phyloP scores from a whole-genome alignment of 306 rosid species.

The Begonia loranthoides region DNA sequence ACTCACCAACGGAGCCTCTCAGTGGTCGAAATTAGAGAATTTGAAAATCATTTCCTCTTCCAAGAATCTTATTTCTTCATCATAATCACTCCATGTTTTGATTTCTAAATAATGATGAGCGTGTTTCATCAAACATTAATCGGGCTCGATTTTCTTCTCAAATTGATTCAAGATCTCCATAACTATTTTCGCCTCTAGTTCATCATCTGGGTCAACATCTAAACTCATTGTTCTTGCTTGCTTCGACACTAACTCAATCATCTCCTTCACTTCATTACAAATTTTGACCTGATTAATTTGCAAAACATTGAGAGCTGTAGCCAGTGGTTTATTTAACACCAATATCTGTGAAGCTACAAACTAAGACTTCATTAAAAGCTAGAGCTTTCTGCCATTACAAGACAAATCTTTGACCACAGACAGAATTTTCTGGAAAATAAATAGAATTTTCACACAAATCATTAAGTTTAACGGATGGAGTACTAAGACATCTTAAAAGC shows the following conservation, averaged over 20 bases:
- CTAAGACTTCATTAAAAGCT: conserved; percentile 40
- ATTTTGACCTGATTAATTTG: conserved; percentile 26
- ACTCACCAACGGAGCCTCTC: too few species aligned
- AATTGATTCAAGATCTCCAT: too few species aligned
- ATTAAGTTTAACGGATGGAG: too few species aligned
- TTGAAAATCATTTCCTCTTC: conserved; percentile 36
- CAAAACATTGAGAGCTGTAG: conserved; percentile 53
- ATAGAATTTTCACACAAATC: too few species aligned
- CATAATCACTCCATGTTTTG: conserved; percentile 41
- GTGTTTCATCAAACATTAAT: too few species aligned
- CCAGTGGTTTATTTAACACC: conserved; percentile 20
- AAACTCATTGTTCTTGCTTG: conserved; percentile 43
- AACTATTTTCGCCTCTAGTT: conserved; percentile 6
- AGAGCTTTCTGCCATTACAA: conserved; percentile 29
- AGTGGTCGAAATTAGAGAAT: too few species aligned
- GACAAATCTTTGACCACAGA: too few species aligned
- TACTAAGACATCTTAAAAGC: too few species aligned
- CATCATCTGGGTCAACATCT: conserved; percentile 33
- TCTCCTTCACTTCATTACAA: conserved; percentile 45
- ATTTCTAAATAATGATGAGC: conserved; percentile 37
- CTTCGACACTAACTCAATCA: conserved; percentile 34
- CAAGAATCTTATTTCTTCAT: conserved; percentile 41
- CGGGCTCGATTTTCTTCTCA: too few species aligned
- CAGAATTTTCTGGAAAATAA: too few species aligned
- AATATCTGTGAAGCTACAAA: conserved; percentile 34